Conservation (phyloP, 2,329 filamentous ascomycete species). For the Lasiodiplodia theobromae region DNA sequence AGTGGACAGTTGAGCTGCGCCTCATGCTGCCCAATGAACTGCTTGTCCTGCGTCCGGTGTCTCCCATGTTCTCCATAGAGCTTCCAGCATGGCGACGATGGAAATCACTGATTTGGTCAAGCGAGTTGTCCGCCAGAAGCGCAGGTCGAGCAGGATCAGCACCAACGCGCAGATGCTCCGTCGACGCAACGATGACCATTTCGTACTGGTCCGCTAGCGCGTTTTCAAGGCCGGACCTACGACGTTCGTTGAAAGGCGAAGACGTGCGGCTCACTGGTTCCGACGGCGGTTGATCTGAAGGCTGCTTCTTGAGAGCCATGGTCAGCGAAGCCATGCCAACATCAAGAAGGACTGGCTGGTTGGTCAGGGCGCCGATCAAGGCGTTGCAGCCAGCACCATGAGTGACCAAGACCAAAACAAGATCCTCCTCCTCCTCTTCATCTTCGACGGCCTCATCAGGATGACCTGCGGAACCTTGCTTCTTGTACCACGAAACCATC, state of each 20-base stretch:
- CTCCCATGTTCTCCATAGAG: slow-evolving; percentile 41
- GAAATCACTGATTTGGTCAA: slow-evolving; percentile 21
- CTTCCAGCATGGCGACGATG: slow-evolving; percentile 37
- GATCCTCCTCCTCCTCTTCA: slow-evolving; percentile 66
- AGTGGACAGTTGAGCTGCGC: slow-evolving; percentile 41
- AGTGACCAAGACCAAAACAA: slow-evolving; percentile 86
- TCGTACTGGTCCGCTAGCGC: slow-evolving; percentile 70
- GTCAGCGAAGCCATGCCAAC: slow-evolving; percentile 90
- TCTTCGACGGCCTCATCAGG: slow-evolving; percentile 43
- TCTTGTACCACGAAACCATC: slow-evolving; percentile 82
- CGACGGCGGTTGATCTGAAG: slow-evolving; percentile 36
- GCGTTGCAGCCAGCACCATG: slow-evolving; percentile 97
- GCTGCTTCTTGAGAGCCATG: slow-evolving; percentile 66
- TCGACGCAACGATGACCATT: slow-evolving; percentile 75
- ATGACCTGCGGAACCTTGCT: slow-evolving; percentile 54
- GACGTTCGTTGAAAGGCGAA: slow-evolving; percentile 41
- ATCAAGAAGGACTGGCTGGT: slow-evolving; percentile 89
- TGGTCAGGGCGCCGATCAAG: slow-evolving; percentile 87
- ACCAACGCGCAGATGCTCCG: slow-evolving; percentile 71
- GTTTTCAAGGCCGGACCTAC: slow-evolving; percentile 50
- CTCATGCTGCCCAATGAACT: slow-evolving; percentile 51
- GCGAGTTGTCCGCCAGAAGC: slow-evolving; percentile 16
- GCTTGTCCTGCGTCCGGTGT: slow-evolving; percentile 42
- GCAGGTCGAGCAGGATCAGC: slow-evolving; percentile 48
- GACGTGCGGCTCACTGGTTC: slow-evolving; percentile 30